These are phyloP conservation scores for Hortiboletus rubellus DNA, from an alignment of 1,284 basidiomycete genomes.

Conservation along the genomic window DNA sequence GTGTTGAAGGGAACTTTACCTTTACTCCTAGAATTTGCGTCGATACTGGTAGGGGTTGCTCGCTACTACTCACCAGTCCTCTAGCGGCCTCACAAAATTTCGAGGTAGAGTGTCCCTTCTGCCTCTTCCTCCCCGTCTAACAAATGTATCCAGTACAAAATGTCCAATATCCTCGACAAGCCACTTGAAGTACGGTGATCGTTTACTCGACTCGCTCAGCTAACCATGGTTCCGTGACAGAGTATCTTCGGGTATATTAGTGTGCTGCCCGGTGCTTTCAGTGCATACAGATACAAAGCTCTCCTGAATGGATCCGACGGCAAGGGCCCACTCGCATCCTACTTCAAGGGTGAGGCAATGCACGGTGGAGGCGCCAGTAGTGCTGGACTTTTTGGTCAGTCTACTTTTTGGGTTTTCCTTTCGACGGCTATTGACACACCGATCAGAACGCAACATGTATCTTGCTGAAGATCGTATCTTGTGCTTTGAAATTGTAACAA, in stretches of 20 bases:
- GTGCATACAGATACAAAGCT: constrained; percentile 87
- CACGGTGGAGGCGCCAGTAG: constrained; percentile 58
- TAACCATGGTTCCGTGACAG: constrained; percentile 34
- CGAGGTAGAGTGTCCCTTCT: constrained; percentile 48
- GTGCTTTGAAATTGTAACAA: constrained; percentile 97
- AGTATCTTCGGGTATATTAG: constrained; percentile 92
- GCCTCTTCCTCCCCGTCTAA: background rate
- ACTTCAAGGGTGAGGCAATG: constrained; percentile 92
- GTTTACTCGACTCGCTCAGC: background rate
- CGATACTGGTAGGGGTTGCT: constrained; percentile 78
- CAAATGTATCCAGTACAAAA: constrained; percentile 63
- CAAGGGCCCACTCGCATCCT: constrained; percentile 84
- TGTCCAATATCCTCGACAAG: constrained; percentile 93
- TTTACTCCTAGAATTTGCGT: constrained; percentile 67
- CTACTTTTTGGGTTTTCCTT: background rate
- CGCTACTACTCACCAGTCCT: constrained; percentile 79
- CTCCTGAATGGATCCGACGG: constrained; percentile 80
- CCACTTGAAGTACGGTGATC: constrained; percentile 67
- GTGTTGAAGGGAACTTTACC: background rate
- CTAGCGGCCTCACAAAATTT: constrained; percentile 92
- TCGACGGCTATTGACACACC: constrained; percentile 7
- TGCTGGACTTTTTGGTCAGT: constrained; percentile 68
- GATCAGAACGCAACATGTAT: constrained; percentile 82
- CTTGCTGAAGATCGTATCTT: constrained; percentile 93
- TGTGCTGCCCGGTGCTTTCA: constrained; percentile 89